These are phyloP conservation scores for Vicia faba DNA, from an alignment of 306 rosid genomes.

Conservation along the genomic window DNA sequence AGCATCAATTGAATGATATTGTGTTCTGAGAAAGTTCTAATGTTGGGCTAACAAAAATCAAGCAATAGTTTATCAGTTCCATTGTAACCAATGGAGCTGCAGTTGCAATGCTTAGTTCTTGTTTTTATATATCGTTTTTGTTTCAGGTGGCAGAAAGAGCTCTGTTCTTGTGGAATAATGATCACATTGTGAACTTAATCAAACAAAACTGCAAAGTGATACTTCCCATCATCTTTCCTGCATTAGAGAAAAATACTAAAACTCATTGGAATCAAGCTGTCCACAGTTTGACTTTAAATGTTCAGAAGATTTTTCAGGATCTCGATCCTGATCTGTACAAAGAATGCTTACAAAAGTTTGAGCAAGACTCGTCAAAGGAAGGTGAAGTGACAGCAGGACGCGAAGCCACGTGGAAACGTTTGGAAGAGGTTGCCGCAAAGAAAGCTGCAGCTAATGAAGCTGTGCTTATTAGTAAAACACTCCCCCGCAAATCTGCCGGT, in stretches of 20 bases:
- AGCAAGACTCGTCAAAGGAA: slow-evolving; percentile 60
- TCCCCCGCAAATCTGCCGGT: slow-evolving; percentile 40
- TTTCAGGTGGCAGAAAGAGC: slow-evolving; percentile 82
- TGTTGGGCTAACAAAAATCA: slow-evolving; percentile 28
- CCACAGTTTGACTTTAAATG: slow-evolving; percentile 73
- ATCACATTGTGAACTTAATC: slow-evolving; percentile 73
- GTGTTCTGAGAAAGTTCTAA: neutral
- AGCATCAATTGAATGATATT: neutral
- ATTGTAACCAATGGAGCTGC: neutral
- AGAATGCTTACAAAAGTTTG: slow-evolving; percentile 65
- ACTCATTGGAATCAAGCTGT: slow-evolving; percentile 89
- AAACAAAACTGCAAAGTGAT: slow-evolving; percentile 67
- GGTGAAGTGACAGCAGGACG: slow-evolving; percentile 52
- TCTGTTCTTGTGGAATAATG: slow-evolving; percentile 78
- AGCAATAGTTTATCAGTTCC: neutral
- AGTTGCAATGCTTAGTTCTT: slow-evolving; percentile 3
- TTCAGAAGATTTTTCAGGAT: slow-evolving; percentile 67
- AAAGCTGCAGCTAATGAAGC: slow-evolving; percentile 58
- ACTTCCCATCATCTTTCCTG: slow-evolving; percentile 77
- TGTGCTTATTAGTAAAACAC: slow-evolving; percentile 40
- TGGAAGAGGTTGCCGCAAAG: slow-evolving; percentile 65
- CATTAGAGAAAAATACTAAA: slow-evolving; percentile 69
- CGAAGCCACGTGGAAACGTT: slow-evolving; percentile 67
- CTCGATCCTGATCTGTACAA: slow-evolving; percentile 64
- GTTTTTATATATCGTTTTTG: slow-evolving; percentile 18